These are phyloP conservation scores for Fusarium avenaceum DNA, from an alignment of 2,329 filamentous ascomycete species.

Conservation along the genomic window DNA sequence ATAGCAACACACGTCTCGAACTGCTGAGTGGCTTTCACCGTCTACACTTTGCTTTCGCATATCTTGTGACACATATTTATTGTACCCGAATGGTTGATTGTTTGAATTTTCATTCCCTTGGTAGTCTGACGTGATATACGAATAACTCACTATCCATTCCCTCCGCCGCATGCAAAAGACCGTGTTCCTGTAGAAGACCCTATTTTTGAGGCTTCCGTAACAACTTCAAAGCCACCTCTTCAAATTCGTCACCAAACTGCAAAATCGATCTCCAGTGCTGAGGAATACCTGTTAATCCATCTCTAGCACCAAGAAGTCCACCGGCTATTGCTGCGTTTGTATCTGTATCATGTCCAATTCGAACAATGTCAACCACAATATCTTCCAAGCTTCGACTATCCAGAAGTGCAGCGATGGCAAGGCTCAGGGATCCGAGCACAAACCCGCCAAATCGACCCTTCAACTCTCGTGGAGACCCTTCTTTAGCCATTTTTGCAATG, in stretches of 20 bases:
- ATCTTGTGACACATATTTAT: too few species aligned
- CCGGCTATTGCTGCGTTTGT: slow-evolving; percentile 63
- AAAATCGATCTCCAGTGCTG: slow-evolving; percentile 55
- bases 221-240: slow-evolving; percentile 9
- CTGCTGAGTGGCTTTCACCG: too few species aligned
- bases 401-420: slow-evolving; percentile 59
- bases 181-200: background rate
- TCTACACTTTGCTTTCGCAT: too few species aligned
- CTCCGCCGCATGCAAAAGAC: background rate
- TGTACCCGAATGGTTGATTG: too few species aligned
- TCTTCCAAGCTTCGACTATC: slow-evolving; percentile 58
- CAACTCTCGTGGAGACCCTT: slow-evolving; percentile 50
- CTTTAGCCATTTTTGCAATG: slow-evolving; percentile 49
- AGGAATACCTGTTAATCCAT: slow-evolving; percentile 59
- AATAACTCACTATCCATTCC: background rate
- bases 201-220: background rate
- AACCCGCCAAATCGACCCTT: slow-evolving; percentile 54
- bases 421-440: slow-evolving; percentile 59
- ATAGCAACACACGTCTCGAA: too few species aligned
- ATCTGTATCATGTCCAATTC: slow-evolving; percentile 61
- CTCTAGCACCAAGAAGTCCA: slow-evolving; percentile 60
- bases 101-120: too few species aligned
- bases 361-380: slow-evolving; percentile 61
- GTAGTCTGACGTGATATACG: background rate
- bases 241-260: slow-evolving; percentile 58